phyloP scores from a whole-genome alignment of 176 grass and related monocot species.

The Aegilops bicornis region DNA sequence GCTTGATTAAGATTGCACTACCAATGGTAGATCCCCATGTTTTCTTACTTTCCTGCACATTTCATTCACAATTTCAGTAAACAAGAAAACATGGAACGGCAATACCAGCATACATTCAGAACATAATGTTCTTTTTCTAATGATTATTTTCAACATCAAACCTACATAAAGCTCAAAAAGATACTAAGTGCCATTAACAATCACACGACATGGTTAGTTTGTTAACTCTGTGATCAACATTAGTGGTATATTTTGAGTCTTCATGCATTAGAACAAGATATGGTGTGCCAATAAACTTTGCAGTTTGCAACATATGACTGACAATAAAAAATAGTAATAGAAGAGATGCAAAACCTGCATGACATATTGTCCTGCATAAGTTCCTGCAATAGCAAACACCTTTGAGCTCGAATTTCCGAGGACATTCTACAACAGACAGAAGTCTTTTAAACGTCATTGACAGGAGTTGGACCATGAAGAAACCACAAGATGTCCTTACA shows the following conservation, averaged over 20 bases:
- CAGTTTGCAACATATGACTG: neutral
- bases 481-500: too few relatives aligned
- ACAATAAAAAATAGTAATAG: neutral
- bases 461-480: too few relatives aligned
- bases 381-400: too few relatives aligned
- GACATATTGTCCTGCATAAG: too few relatives aligned
- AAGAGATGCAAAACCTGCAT: too few relatives aligned
- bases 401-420: too few relatives aligned
- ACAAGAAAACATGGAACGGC: neutral
- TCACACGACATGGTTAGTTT: neutral
- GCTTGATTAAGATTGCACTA: neutral
- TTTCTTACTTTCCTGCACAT: too few relatives aligned
- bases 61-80: neutral
- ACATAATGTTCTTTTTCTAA: neutral
- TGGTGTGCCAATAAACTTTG: neutral
- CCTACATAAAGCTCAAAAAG: neutral
- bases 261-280: neutral
- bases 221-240: too few relatives aligned
- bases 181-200: neutral
- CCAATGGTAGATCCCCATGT: neutral
- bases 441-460: too few relatives aligned
- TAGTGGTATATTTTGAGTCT: neutral
- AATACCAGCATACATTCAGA: neutral
- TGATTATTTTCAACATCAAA: slow-evolving; percentile 7
- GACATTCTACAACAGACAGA: too few relatives aligned